Evolutionary conservation across 768 basidiomycete genomes (phyloP).

Genomic region (Epithele typhae): DNA sequence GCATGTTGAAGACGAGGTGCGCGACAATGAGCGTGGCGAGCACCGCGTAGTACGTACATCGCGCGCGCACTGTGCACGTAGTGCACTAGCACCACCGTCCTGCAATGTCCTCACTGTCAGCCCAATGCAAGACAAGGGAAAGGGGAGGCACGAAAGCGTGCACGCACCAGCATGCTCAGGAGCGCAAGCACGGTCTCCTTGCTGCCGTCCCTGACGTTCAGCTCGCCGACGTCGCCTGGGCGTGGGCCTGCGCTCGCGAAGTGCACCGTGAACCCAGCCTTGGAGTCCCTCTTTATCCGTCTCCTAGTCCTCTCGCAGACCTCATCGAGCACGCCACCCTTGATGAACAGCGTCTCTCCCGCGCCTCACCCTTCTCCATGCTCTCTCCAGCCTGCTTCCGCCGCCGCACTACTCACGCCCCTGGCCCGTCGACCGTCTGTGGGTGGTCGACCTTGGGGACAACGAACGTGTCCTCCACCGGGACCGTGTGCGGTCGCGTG

Average conservation of each 20-base stretch:
- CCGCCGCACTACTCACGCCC: too few relatives aligned
- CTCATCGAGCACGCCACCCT: too few relatives aligned
- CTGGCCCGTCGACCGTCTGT: too few relatives aligned
- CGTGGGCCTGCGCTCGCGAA: conserved; percentile 50
- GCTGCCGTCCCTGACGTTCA: conserved; percentile 70
- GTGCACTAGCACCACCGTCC: conserved; percentile 55
- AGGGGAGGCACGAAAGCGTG: background rate
- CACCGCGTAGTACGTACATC: conserved; percentile 48
- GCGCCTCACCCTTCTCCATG: too few relatives aligned
- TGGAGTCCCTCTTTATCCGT: too few relatives aligned
- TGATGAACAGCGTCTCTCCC: too few relatives aligned
- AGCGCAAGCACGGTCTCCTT: conserved; percentile 69
- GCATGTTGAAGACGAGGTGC: conserved; percentile 56
- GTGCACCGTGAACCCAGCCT: conserved; percentile 63
- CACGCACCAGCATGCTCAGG: conserved; percentile 59
- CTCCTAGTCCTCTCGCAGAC: too few relatives aligned
- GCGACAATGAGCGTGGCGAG: conserved; percentile 47
- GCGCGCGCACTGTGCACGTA: conserved; percentile 42
- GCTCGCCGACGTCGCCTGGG: conserved; percentile 62
- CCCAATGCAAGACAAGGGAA: background rate
- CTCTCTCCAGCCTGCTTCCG: too few relatives aligned
- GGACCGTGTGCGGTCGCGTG: too few relatives aligned
- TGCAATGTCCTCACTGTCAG: conserved; percentile 37
- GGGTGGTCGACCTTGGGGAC: too few relatives aligned
- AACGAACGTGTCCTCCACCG: too few relatives aligned